Percentiles rank a stretch among this genome's conserved stretches.
Conservation (phyloP, 202 grass and related monocot genomes). For the Eragrostis tef region DNA sequence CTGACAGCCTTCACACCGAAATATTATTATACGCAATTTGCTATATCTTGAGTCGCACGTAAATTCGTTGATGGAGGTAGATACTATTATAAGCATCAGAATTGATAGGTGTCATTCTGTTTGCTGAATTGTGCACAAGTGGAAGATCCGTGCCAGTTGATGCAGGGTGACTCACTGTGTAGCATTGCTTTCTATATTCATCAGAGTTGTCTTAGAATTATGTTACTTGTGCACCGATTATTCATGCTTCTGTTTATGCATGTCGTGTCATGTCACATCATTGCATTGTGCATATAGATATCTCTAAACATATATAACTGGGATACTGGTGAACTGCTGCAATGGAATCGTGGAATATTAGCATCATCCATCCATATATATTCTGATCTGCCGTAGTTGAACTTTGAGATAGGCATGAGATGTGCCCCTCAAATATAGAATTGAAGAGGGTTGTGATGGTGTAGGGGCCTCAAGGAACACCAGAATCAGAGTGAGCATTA, state of each 20-base stretch:
- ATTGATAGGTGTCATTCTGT: constrained; percentile 61
- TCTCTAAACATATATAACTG: constrained; percentile 46
- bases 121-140: constrained; percentile 58
- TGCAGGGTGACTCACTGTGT: constrained; percentile 49
- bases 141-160: constrained; percentile 44
- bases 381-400: constrained; percentile 59
- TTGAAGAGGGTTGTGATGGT: constrained; percentile 45
- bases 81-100: constrained; percentile 42
- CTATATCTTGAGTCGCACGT: constrained; percentile 1
- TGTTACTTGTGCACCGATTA: constrained; percentile 51
- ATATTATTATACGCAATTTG: constrained; percentile 5
- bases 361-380: constrained; percentile 38
- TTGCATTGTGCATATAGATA: constrained; percentile 26
- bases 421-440: constrained; percentile 61
- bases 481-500: constrained; percentile 54
- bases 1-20: constrained; percentile 41
- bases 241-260: constrained; percentile 46
- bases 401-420: constrained; percentile 57
- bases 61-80: background rate
- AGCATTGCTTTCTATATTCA: constrained; percentile 43
- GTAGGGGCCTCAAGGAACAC: constrained; percentile 52
- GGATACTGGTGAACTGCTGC: constrained; percentile 56
- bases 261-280: constrained; percentile 47
- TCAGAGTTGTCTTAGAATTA: constrained; percentile 49
- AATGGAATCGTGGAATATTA: constrained; percentile 59